These are phyloP conservation scores for Myxozyma neotropica DNA, from an alignment of 805 yeast genomes.

Conservation along the genomic window DNA sequence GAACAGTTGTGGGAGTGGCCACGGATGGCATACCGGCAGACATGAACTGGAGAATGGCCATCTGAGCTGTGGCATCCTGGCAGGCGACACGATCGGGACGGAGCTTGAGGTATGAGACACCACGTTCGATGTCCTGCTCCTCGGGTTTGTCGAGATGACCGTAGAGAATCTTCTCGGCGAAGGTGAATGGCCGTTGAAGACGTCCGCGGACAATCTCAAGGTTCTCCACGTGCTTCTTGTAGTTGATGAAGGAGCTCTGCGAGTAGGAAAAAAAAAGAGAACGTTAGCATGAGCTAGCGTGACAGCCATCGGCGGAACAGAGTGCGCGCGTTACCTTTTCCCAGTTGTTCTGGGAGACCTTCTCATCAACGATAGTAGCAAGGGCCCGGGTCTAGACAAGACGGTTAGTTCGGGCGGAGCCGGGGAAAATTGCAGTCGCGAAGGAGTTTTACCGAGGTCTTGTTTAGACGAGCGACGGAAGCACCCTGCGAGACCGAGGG, in stretches of 20 bases:
- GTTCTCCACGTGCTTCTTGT: constrained; percentile 80
- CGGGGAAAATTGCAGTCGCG: background rate
- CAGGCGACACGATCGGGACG: constrained; percentile 98
- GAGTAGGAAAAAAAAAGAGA: no score
- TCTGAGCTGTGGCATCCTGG: constrained; percentile 99
- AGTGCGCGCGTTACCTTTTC: constrained; percentile 24
- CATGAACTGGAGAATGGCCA: constrained; percentile 98
- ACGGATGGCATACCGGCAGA: constrained; percentile 88
- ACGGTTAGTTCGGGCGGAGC: background rate
- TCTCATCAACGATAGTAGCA: constrained; percentile 49
- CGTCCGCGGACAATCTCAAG: constrained; percentile 81
- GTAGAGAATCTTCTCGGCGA: constrained; percentile 92
- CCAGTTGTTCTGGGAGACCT: constrained; percentile 69
- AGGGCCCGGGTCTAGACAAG: constrained; percentile 16
- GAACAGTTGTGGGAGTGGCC: constrained; percentile 92
- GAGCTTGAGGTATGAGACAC: constrained; percentile 85
- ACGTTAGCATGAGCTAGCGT: no score
- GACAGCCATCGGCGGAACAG: no score
- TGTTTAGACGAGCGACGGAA: constrained; percentile 17
- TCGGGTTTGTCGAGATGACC: constrained; percentile 90
- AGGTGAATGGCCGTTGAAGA: constrained; percentile 83
- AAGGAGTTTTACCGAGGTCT: constrained; percentile 5
- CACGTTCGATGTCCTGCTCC: constrained; percentile 62
- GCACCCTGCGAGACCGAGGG: constrained; percentile 2
- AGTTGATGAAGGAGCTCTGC: constrained; percentile 79